Evolutionary conservation across 2,329 filamentous ascomycete genomes (phyloP), one percentile per base, ranked within the genome.

Genomic region (Cucurbitaria berberidis): DNA sequence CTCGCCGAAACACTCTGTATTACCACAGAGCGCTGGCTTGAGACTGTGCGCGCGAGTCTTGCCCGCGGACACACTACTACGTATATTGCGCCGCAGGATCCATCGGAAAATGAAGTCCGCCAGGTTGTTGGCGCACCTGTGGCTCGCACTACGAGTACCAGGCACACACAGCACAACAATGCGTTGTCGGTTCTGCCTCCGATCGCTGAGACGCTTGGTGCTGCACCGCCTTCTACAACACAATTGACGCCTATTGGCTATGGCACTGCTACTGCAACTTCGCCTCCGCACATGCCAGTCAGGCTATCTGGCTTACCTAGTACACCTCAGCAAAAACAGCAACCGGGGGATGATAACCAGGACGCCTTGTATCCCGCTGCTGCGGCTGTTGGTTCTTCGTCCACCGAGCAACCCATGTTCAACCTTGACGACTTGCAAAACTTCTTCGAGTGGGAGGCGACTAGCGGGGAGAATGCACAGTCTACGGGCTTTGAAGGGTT

Each of bases 351-450:
- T 10, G 52, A 64, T 13, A 40, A 57, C 11, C 45, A 57, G 7
- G 47, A 27, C 3, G 46, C 48, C 1, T 53, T 65, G 19, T 61
- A 63, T 19, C 56, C 60, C 0, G 54, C n/a, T n/a, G n/a, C n/a
- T n/a, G n/a, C n/a, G n/a, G n/a, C n/a, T n/a, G n/a, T n/a, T n/a
- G n/a, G n/a, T n/a, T n/a, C n/a, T n/a, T n/a, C n/a, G n/a, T n/a
- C n/a, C n/a, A n/a, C 52, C 1, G 67, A 70, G 6, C 67, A 67
- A 21, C 67, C 66, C 11, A 66, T 70, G 39, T 69, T 72, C 32
- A 67, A 72, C 22, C 55, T 72, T 3, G 66, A 72, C 21, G 67
- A 70, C 42, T 36, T 72, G 2, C 69, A 72, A 22, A 70, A 72
- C 18, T 72, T 72, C 48, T 72, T 72, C 45, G 66, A 69, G 19